Evolutionary conservation across 441 rosid genomes (phyloP).

Genomic region (Populus hybrid): DNA sequence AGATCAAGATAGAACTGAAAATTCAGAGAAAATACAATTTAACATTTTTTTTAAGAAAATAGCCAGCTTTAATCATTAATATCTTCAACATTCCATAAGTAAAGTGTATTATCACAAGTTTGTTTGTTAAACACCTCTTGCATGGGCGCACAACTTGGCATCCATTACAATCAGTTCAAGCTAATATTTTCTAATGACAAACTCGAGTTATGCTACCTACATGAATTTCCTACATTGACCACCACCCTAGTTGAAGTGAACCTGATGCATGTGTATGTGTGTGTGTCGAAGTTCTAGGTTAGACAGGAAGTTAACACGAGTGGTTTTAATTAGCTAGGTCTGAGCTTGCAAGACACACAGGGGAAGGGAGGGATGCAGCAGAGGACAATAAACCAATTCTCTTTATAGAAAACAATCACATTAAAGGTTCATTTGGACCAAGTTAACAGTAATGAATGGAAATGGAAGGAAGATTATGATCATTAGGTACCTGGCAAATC

Average conservation of each 20-base stretch:
- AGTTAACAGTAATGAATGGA: background rate
- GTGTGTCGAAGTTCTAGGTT: background rate
- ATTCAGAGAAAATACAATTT: background rate
- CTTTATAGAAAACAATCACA: background rate
- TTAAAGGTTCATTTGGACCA: background rate
- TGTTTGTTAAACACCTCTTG: background rate
- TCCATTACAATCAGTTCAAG: background rate
- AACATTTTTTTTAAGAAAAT: background rate
- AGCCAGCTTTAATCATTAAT: background rate
- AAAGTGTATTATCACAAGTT: background rate
- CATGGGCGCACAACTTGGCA: background rate
- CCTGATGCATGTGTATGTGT: background rate
- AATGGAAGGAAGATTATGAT: background rate
- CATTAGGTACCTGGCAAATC: constrained; percentile 84
- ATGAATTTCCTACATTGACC: too few relatives aligned
- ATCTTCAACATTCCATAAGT: background rate
- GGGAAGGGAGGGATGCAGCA: background rate
- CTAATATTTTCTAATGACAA: background rate
- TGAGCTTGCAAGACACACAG: background rate
- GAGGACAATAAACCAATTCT: background rate
- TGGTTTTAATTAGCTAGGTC: background rate
- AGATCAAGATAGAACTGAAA: background rate
- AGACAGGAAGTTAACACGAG: background rate
- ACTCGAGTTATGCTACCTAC: background rate
- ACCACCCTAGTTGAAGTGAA: background rate